Conservation (phyloP, 257 asterid species). For the Capsicum pubescens region DNA sequence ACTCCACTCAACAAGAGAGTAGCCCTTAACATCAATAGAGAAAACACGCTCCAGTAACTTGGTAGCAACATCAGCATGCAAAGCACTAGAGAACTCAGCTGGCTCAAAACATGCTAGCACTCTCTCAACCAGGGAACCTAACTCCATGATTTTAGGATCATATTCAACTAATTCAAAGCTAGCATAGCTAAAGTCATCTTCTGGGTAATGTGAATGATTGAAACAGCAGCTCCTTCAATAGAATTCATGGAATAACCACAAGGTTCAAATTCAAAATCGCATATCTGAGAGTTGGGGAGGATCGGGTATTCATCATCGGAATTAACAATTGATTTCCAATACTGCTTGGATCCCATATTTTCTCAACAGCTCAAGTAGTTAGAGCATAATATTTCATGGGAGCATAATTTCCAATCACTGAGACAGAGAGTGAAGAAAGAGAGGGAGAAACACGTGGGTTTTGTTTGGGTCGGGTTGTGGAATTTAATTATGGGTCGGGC, state of each 20-base stretch:
- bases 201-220: conserved; percentile 82
- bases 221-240: conserved; percentile 66
- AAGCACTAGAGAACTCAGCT: conserved; percentile 60
- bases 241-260: conserved; percentile 94
- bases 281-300: conserved; percentile 66
- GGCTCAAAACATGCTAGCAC: conserved; percentile 75
- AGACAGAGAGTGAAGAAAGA: too few relatives aligned
- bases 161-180: conserved; percentile 89
- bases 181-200: conserved; percentile 86
- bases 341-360: too few relatives aligned
- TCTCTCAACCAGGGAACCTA: conserved; percentile 57
- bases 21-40: conserved; percentile 52
- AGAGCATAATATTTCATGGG: too few relatives aligned
- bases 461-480: too few relatives aligned
- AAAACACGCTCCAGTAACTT: conserved; percentile 43
- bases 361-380: too few relatives aligned
- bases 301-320: too few relatives aligned
- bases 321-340: too few relatives aligned
- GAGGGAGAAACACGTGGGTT: too few relatives aligned
- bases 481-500: too few relatives aligned
- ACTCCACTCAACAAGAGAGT: conserved; percentile 48
- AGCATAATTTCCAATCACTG: too few relatives aligned
- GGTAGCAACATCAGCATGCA: conserved; percentile 54
- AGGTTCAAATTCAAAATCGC: conserved; percentile 85
- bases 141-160: conserved; percentile 46